Base-by-base conservation (phyloP, 192 early-diverging fungal genomes). In the Chytriomyces sp. region DNA sequence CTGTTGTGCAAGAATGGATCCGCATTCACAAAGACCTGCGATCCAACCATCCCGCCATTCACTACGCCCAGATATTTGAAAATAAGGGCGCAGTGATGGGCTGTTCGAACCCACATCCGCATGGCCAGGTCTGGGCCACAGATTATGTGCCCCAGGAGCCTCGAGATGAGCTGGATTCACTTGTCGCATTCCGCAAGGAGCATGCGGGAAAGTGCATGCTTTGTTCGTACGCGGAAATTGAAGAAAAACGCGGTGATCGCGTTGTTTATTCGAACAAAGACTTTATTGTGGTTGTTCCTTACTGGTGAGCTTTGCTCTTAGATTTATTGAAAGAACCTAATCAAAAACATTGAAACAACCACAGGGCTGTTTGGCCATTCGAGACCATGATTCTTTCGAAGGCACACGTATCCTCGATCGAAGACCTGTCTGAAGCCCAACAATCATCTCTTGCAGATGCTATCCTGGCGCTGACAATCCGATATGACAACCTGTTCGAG, bases 71-170 rank as follows among this genome's bases (percentile, higher is more conserved):
- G 84, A 86, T 99, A 61, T 99, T 99, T 88, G 97, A 99, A 77
- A 99, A 99, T 86, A 99, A 99, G 85, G 97, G 97, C 8, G 84
- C 92, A 0, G 87, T 90, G 53, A 97, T 99, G 97, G 97, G 97
- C 11, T 99, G 97, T 82, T 96, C 95, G 35, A 97, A 96, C 79
- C 96, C 97, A 24, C 97, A 98, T 79, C 96, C 96, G 50, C 97
- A 99, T 63, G 91, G 95, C 49, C 96, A 97, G 80, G 85, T 86
- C 77, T 98, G 97, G 97, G 93, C 94, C 10, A 91, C 93, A 4
- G 92, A 92, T 35, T 85, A 87, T 53, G 86, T 98, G 3, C 97
- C 97, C 0, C 88, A 91, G 50, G 97, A 96, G 77, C 90, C 93
- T 0, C 79, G 82, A 7, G 85, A 88, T 44, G 96, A 99, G 75